Evolutionary conservation across 352 stramenopile genomes (phyloP), one percentile per base, ranked within the genome.

Genomic region (Pythium periplocum): DNA sequence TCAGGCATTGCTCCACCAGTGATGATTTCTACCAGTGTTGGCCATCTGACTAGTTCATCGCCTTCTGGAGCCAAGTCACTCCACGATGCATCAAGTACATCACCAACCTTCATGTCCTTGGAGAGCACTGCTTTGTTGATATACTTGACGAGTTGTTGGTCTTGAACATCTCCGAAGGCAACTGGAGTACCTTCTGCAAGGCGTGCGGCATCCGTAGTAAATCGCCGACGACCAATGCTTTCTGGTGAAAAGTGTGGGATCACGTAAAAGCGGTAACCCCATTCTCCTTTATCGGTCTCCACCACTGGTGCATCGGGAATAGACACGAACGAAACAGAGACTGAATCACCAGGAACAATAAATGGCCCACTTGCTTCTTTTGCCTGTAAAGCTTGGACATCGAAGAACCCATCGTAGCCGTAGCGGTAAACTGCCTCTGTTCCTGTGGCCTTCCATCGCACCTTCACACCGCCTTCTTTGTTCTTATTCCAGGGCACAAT

Each of bases 181-280:
- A 4, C 4, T 8, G 12, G 38, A 32, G 32, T 12, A 38, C 45
- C 53, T 17, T 62, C 50, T 3, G 47, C 36, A n/a, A 59, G 34
- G 33, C 55, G 53, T 6, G 48, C 47, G 33, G 56, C 40, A 2
- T 60, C 54, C 11, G 68, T 62, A 8, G 74, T 57, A 37, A 90
- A 86, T 8, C 64, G 66, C 9, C 72, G 51, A 7, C 78, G 75
- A 10, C 77, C 75, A 40, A 90, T 70, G 9, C 71, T 83, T 3
- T 66, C 57, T 2, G 55, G 5, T 0, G 77, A 68, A 57, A 83
- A 93, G 55, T 93, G 82, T 2, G 76, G 79, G 32, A 90, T 85
- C 1, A 90, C 73, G 38, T 76, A 84, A 39, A 90, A 89, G 7
- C 71, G 70, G 50, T 87, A 93, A 2, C 82, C 82, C 82, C 82